Base-by-base conservation (phyloP, 164 flowering plant species). In the Magnolia kwangsiensis region DNA sequence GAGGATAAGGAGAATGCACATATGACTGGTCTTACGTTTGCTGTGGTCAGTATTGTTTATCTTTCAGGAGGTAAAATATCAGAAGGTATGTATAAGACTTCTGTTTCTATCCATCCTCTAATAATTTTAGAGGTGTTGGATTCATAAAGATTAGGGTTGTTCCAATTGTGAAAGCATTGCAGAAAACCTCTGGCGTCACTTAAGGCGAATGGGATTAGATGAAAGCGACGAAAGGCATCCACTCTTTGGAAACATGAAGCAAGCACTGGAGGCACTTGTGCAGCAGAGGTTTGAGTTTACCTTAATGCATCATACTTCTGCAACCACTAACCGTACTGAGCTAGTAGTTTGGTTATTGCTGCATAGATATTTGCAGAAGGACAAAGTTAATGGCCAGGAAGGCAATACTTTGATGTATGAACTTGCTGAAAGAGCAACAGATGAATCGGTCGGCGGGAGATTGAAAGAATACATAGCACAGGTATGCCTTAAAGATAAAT, bases 51-150 rank as follows among this genome's bases (percentile, higher is more conserved):
- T 79, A 84, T 90, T 82, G 88, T 93, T 73, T 87, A 89, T 74
- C 89, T 93, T 72, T 90, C 95, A 55, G 97, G 99, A 74, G 98
- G 97, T 71, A 88, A 85, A 85, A 85, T 93, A 45, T 69, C 96
- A 8, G 98, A 93, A 91, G 97, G 99, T 96, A 83, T 76, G 74
- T 63, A 72, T 78, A 27, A 21, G 31, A 72, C 4, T 29, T 51
- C 4, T 5, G 29, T 67, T 37, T 63, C 4, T 75, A 31, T 24
- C 24, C 45, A 3, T 14, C 59, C 59, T 50, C 24, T 21, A 49
- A 21, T 70, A 29, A n/a, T 19, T 50, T 24, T 59, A 73, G 23
- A 63, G 21, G 21, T 18, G 9, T 11, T 29, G 14, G 63, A 67
- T 50, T 69, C 70, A 8, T 71, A 51, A 55, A 8, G 4, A 64